Evolutionary conservation across 352 stramenopile species (phyloP).

Genomic region (Pythium brachiatum): DNA sequence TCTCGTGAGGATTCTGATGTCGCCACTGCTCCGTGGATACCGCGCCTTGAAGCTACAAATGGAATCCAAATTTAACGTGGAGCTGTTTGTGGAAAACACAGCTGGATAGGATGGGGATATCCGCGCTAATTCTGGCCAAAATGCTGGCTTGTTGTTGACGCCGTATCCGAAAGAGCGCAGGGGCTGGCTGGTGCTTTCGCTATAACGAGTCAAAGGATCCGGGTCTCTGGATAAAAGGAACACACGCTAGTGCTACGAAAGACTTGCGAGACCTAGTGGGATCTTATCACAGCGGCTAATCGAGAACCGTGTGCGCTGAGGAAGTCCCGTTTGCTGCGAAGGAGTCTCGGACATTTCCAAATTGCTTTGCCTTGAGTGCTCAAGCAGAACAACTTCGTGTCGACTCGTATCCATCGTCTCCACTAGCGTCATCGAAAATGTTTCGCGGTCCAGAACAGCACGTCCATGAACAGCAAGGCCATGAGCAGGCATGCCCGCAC

Average conservation of each 20-base stretch:
- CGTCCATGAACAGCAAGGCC: not conserved
- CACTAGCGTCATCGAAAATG: constrained; percentile 8
- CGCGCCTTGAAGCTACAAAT: not conserved
- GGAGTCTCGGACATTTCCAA: constrained; percentile 19
- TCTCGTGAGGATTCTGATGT: not conserved
- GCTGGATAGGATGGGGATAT: not conserved
- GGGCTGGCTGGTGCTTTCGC: too few relatives aligned
- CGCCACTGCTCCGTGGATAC: not conserved
- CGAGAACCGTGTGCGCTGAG: not conserved
- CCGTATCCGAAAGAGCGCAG: not conserved
- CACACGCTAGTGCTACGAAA: not conserved
- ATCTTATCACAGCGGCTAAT: not conserved
- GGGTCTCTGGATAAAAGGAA: not conserved
- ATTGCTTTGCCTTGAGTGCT: constrained; percentile 9
- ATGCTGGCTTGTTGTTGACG: not conserved
- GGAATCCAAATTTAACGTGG: not conserved
- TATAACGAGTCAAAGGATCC: not conserved
- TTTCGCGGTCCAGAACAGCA: constrained; percentile 32
- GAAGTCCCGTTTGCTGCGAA: too few relatives aligned
- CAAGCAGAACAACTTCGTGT: not conserved
- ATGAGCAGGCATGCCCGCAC: constrained; percentile 31
- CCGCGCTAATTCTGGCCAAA: not conserved
- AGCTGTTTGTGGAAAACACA: not conserved
- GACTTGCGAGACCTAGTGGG: not conserved
- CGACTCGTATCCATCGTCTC: not conserved